Evolutionary conservation across 306 rosid species (phyloP).

Genomic region (Cajanus cajan): DNA sequence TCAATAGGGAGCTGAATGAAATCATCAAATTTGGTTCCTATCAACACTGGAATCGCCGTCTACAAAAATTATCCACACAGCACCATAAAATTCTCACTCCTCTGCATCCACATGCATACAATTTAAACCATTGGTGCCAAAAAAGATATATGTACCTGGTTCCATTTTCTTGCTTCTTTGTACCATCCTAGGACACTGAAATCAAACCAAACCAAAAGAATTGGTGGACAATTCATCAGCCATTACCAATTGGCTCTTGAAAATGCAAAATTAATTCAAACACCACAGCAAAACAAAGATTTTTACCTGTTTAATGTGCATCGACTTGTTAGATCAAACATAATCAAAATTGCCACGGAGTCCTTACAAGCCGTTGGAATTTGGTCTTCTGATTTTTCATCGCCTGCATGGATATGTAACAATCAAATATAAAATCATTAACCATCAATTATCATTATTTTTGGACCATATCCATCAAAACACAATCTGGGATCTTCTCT

Average conservation of each 20-base stretch:
- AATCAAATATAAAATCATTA: not conserved
- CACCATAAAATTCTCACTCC: not conserved
- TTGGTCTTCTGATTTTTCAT: slow-evolving; percentile 53
- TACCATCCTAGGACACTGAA: slow-evolving; percentile 75
- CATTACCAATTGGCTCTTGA: slow-evolving; percentile 16
- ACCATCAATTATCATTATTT: not conserved
- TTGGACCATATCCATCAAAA: not conserved
- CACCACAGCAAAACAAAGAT: not conserved
- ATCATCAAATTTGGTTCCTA: slow-evolving; percentile 95
- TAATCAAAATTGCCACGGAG: slow-evolving; percentile 82
- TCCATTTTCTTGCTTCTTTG: slow-evolving; percentile 81
- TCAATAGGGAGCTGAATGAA: slow-evolving; percentile 97
- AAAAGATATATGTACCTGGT: slow-evolving; percentile 52
- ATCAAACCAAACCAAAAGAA: not conserved
- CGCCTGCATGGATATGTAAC: slow-evolving; percentile 50
- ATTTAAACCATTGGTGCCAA: not conserved
- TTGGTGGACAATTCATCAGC: not conserved
- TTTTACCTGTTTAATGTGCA: slow-evolving; percentile 75
- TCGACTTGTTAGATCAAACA: slow-evolving; percentile 98
- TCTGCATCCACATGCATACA: slow-evolving; percentile 2
- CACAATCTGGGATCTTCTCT: slow-evolving; percentile 5
- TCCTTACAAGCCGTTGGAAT: slow-evolving; percentile 78
- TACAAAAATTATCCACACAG: slow-evolving; percentile 31
- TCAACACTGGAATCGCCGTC: slow-evolving; percentile 88
- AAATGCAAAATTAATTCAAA: not conserved